These are phyloP conservation scores for Aspergillus panamensis DNA, from an alignment of 495 filamentous ascomycete species.

Conservation along the genomic window DNA sequence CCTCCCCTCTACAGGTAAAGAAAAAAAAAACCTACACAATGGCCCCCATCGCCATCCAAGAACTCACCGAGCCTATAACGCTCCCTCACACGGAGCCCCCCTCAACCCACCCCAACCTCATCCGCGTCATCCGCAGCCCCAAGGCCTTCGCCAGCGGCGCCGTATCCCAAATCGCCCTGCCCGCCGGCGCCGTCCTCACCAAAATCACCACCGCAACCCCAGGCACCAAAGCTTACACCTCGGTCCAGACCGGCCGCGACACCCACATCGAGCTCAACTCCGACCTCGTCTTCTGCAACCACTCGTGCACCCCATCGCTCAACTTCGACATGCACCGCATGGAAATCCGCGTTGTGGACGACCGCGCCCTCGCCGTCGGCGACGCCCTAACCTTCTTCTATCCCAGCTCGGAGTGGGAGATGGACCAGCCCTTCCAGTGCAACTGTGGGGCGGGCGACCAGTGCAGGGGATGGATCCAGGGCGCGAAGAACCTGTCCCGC, in stretches of 20 bases:
- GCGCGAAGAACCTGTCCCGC: neutral
- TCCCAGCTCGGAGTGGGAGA: slow-evolving; percentile 13
- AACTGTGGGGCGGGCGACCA: slow-evolving; percentile 1
- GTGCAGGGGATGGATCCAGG: slow-evolving; percentile 5
- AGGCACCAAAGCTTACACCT: slow-evolving; percentile 60
- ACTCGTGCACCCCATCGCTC: slow-evolving; percentile 65
- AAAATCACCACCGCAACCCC: slow-evolving; percentile 53
- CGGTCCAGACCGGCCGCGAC: slow-evolving; percentile 60
- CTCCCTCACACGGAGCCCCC: slow-evolving; percentile 15
- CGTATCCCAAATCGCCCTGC: slow-evolving; percentile 56
- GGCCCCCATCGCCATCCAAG: slow-evolving; percentile 22
- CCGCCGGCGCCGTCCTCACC: slow-evolving; percentile 59
- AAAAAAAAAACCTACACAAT: slow-evolving; percentile 10
- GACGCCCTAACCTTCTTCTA: slow-evolving; percentile 13
- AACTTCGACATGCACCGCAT: slow-evolving; percentile 65
- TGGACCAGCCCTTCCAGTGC: slow-evolving; percentile 11
- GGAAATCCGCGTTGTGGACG: slow-evolving; percentile 52
- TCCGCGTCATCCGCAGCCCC: slow-evolving; percentile 37
- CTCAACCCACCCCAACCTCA: slow-evolving; percentile 36
- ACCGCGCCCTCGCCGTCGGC: slow-evolving; percentile 3
- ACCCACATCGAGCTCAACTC: slow-evolving; percentile 70
- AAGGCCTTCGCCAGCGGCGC: slow-evolving; percentile 58
- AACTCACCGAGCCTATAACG: slow-evolving; percentile 12
- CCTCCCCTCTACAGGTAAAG: neutral
- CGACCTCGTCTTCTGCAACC: slow-evolving; percentile 73